Conservation (phyloP, 31 red algal species). For the Endocladia muricata region DNA sequence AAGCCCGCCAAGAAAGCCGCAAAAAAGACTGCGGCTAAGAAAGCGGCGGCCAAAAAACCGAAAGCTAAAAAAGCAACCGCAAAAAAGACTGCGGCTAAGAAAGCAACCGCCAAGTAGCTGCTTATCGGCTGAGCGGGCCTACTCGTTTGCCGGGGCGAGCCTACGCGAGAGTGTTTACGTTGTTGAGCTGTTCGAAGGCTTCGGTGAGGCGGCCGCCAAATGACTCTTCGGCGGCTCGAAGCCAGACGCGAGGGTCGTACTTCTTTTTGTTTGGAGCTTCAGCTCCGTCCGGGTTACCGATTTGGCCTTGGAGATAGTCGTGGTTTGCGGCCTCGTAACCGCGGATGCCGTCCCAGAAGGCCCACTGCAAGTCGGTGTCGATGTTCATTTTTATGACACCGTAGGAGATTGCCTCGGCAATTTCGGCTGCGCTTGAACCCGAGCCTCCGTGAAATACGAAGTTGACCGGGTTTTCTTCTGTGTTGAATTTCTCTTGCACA, state of each 20-base stretch:
- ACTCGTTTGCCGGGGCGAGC: no score
- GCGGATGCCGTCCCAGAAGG: constrained; percentile 56
- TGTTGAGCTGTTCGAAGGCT: constrained; percentile 65
- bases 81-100: no score
- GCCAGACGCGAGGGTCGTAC: constrained; percentile 74
- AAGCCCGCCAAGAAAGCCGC: no score
- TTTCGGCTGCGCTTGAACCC: constrained; percentile 48
- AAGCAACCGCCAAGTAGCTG: no score
- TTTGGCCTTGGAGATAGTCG: constrained; percentile 67
- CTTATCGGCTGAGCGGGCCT: no score
- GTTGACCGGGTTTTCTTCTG: constrained; percentile 26
- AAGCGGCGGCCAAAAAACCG: no score
- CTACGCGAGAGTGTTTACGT: no score
- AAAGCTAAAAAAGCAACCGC: no score
- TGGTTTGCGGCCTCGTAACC: constrained; percentile 60
- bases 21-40: no score
- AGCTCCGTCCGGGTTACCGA: constrained; percentile 70
- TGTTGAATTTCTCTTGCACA: constrained; percentile 55
- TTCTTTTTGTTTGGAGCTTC: constrained; percentile 81
- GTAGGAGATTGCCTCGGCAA: constrained; percentile 49
- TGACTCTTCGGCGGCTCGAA: constrained; percentile 50
- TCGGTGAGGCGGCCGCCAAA: constrained; percentile 52
- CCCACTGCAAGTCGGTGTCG: constrained; percentile 80
- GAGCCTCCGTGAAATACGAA: constrained; percentile 76
- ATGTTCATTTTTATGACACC: constrained; percentile 87